These are phyloP conservation scores for Aureobasidium uvarum DNA, from an alignment of 2,329 filamentous ascomycete genomes.

Conservation along the genomic window DNA sequence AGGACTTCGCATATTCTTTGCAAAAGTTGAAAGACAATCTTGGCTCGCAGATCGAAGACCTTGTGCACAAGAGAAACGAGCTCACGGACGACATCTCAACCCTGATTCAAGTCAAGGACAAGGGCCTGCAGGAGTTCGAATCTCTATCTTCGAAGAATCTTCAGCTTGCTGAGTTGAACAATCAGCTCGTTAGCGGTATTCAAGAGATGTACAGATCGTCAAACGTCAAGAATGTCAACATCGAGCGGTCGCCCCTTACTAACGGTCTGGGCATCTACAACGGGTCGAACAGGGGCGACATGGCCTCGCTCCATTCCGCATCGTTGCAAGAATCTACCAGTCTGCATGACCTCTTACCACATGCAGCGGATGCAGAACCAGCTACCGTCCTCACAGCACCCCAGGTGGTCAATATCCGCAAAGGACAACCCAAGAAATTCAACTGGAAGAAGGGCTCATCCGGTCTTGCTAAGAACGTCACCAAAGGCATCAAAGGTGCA, in stretches of 20 bases:
- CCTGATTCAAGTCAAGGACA: constrained; percentile 81
- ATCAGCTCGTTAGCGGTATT: constrained; percentile 89
- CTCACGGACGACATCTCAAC: constrained; percentile 81
- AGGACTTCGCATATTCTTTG: constrained; percentile 61
- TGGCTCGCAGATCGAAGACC: constrained; percentile 72
- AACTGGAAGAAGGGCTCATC: constrained; percentile 98
- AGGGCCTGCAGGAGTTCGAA: constrained; percentile 92
- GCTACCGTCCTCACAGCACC: constrained; percentile 65
- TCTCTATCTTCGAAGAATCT: constrained; percentile 91
- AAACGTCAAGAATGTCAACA: constrained; percentile 29
- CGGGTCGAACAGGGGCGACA: constrained; percentile 48
- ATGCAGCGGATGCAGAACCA: constrained; percentile 64
- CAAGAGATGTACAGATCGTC: constrained; percentile 89
- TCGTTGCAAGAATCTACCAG: constrained; percentile 25
- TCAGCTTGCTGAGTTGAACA: constrained; percentile 91
- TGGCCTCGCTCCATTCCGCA: constrained; percentile 21
- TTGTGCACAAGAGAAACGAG: constrained; percentile 82
- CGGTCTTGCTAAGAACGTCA: constrained; percentile 88
- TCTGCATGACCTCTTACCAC: constrained; percentile 27
- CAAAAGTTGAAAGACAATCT: constrained; percentile 78
- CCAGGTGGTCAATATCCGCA: constrained; percentile 93
- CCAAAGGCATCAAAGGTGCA: constrained; percentile 89
- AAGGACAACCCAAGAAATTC: constrained; percentile 92
- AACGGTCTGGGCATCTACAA: constrained; percentile 66
- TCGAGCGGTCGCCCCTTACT: constrained; percentile 39